These are phyloP conservation scores for Lecanicillium sp. DNA, from an alignment of 2,329 filamentous ascomycete genomes.

Conservation along the genomic window DNA sequence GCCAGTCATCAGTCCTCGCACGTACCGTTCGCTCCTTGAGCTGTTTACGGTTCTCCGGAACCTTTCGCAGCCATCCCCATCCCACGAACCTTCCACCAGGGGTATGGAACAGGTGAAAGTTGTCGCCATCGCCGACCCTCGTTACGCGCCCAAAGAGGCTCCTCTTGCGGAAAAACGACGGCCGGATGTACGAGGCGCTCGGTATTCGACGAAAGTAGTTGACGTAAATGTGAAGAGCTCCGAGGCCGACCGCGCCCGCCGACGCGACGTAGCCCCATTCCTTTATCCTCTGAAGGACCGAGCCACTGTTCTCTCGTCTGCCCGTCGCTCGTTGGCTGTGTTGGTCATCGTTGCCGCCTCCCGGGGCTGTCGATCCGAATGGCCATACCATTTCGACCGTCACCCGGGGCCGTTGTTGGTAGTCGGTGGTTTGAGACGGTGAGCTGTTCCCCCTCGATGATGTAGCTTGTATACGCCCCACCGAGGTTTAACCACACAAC, in stretches of 20 bases:
- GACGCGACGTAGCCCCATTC: conserved; percentile 31
- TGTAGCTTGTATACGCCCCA: neutral
- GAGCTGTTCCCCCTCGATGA: neutral
- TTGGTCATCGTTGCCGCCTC: conserved; percentile 16
- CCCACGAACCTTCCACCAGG: conserved; percentile 81
- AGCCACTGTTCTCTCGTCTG: conserved; percentile 27
- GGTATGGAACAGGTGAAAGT: conserved; percentile 90
- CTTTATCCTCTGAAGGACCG: conserved; percentile 24
- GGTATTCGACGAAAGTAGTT: conserved; percentile 81
- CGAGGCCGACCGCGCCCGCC: conserved; percentile 29
- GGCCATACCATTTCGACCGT: conserved; percentile 32
- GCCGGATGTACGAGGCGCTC: conserved; percentile 65
- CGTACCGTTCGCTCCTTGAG: conserved; percentile 72
- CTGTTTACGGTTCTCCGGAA: conserved; percentile 61
- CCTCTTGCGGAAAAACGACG: conserved; percentile 64
- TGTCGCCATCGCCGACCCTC: conserved; percentile 92
- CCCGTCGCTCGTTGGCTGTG: conserved; percentile 18
- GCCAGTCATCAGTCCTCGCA: conserved; percentile 6
- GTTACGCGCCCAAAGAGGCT: conserved; percentile 82
- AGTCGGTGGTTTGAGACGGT: neutral
- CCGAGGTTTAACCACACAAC: neutral
- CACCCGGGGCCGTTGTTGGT: conserved; percentile 15
- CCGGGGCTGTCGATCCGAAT: conserved; percentile 22
- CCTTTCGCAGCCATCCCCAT: conserved; percentile 83
- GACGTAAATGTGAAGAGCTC: conserved; percentile 50